These are phyloP conservation scores for Phanerochaete sordida DNA, from an alignment of 768 basidiomycete species.

Conservation along the genomic window DNA sequence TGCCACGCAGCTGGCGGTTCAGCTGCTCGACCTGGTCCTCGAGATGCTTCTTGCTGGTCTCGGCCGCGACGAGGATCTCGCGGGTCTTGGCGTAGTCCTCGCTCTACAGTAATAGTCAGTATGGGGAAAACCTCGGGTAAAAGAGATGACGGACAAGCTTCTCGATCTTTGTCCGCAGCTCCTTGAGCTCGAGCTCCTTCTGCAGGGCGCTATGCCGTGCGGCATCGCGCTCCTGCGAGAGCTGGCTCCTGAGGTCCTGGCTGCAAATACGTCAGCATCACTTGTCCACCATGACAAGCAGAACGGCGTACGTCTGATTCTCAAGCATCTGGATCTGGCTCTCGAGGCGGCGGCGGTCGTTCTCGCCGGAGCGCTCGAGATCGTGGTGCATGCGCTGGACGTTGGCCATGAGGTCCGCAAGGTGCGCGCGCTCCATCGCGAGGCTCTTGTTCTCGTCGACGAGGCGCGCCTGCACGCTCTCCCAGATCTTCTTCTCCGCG, in stretches of 20 bases:
- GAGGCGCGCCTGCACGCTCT: constrained; percentile 79
- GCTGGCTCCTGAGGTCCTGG: constrained; percentile 67
- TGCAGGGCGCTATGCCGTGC: constrained; percentile 73
- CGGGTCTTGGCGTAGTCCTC: constrained; percentile 66
- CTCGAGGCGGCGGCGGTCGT: constrained; percentile 79
- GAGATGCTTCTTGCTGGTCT: constrained; percentile 76
- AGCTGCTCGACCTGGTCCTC: constrained; percentile 69
- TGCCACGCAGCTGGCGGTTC: constrained; percentile 62
- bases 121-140: background rate
- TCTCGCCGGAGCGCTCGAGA: constrained; percentile 77
- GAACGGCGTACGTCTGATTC: constrained; percentile 60
- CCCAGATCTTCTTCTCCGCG: constrained; percentile 93
- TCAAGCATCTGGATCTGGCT: constrained; percentile 76
- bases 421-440: constrained; percentile 75
- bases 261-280: constrained; percentile 33
- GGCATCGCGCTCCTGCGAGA: constrained; percentile 72
- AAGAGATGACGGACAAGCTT: constrained; percentile 44
- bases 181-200: constrained; percentile 77
- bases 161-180: constrained; percentile 69
- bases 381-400: constrained; percentile 91
- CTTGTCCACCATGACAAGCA: background rate
- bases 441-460: constrained; percentile 83
- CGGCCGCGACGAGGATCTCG: constrained; percentile 65
- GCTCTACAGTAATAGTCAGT: constrained; percentile 33
- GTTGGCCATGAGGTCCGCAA: constrained; percentile 85